Evolutionary conservation across 2,329 filamentous ascomycete genomes (phyloP).

Genomic region (Aspergillus brasiliensis): DNA sequence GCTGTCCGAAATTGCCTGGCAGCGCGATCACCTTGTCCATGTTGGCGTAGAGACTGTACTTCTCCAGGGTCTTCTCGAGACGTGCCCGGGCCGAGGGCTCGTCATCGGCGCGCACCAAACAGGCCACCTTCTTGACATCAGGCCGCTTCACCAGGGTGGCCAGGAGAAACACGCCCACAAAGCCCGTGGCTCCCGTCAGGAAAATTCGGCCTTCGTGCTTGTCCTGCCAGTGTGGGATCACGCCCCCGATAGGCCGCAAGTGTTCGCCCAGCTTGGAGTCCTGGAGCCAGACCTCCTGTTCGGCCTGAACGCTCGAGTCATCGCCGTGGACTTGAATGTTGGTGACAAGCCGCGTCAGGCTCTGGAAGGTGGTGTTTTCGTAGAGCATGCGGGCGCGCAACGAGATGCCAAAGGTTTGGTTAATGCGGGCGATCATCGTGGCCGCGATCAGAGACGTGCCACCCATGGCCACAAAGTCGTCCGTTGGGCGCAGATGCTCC

Average conservation of each 20-base stretch:
- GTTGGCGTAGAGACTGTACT: conserved; percentile 16
- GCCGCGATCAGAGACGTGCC: conserved; percentile 25
- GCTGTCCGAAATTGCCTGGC: conserved; percentile 66
- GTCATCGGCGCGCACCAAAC: conserved; percentile 70
- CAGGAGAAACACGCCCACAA: conserved; percentile 75
- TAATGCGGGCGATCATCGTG: conserved; percentile 21
- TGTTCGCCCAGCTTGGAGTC: conserved; percentile 20
- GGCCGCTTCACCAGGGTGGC: conserved; percentile 64
- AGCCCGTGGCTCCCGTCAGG: conserved; percentile 81
- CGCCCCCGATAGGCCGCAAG: background rate
- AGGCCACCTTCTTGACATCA: conserved; percentile 61
- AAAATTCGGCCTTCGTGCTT: conserved; percentile 56
- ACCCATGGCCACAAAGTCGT: conserved; percentile 26
- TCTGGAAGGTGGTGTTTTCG: conserved; percentile 19
- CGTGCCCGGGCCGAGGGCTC: conserved; percentile 20
- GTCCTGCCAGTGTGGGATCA: background rate
- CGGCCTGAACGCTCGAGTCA: conserved; percentile 7
- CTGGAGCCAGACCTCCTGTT: conserved; percentile 19
- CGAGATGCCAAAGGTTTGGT: conserved; percentile 12
- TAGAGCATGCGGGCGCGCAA: conserved; percentile 24
- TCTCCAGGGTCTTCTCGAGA: conserved; percentile 8
- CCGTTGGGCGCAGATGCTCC: conserved; percentile 1
- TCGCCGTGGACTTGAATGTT: conserved; percentile 3
- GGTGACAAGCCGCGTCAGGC: conserved; percentile 10
- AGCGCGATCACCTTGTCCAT: conserved; percentile 17